phyloP scores from a whole-genome alignment of 2,329 filamentous ascomycete genomes.

The Fusarium camptoceras region DNA sequence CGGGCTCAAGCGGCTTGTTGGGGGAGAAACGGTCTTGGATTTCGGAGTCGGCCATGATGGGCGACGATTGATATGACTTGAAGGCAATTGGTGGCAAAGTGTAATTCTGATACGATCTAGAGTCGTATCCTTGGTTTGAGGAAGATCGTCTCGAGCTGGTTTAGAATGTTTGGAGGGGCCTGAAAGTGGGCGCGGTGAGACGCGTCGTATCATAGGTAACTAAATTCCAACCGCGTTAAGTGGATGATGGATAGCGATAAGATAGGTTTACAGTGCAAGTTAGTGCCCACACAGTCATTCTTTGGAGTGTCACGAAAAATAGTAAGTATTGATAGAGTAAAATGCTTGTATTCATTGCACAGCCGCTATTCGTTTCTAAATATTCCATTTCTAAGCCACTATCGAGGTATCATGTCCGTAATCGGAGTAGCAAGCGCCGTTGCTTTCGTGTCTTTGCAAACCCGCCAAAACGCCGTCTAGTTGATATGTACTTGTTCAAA shows the following conservation, averaged over 20 bases:
- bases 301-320: not conserved
- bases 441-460: slow-evolving; percentile 9
- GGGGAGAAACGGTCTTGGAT: slow-evolving; percentile 54
- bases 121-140: slow-evolving; percentile 1
- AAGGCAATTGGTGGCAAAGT: not conserved
- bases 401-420: slow-evolving; percentile 33
- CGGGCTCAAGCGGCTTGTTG: slow-evolving; percentile 70
- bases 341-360: not conserved
- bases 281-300: not conserved
- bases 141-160: slow-evolving; percentile 18
- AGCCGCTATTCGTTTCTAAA: slow-evolving; percentile 5
- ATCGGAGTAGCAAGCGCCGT: slow-evolving; percentile 16
- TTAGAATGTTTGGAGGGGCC: slow-evolving; percentile 35
- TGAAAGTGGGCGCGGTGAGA: slow-evolving; percentile 32
- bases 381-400: slow-evolving; percentile 3
- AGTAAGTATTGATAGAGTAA: not conserved
- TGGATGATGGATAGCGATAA: slow-evolving; percentile 9
- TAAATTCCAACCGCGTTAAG: slow-evolving; percentile 40
- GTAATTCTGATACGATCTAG: not conserved
- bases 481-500: slow-evolving; percentile 21
- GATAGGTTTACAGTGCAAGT: slow-evolving; percentile 4
- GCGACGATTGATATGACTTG: slow-evolving; percentile 11
- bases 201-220: slow-evolving; percentile 35
- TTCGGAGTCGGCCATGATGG: slow-evolving; percentile 51
- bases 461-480: slow-evolving; percentile 37